These are phyloP conservation scores for Xylariales sp. DNA, from an alignment of 2,329 filamentous ascomycete genomes.

Conservation along the genomic window DNA sequence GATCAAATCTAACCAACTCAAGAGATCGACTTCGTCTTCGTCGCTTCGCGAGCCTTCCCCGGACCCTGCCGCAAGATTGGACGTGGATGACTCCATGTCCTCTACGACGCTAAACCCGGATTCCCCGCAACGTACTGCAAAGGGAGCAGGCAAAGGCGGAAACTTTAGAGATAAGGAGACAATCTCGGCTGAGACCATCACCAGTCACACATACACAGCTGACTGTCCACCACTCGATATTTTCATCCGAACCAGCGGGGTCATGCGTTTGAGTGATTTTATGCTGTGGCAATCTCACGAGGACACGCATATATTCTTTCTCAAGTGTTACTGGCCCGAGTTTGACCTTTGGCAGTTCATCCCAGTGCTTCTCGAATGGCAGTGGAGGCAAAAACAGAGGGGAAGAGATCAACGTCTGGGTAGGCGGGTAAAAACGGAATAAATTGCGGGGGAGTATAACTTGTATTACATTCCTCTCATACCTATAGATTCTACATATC, in stretches of 20 bases:
- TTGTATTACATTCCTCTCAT: too few species aligned
- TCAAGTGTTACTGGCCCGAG: conserved; percentile 91
- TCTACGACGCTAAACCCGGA: conserved; percentile 56
- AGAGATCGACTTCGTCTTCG: conserved; percentile 40
- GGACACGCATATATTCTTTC: conserved; percentile 85
- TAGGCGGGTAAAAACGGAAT: conserved; percentile 24
- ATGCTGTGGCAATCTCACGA: conserved; percentile 99
- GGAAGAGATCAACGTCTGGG: conserved; percentile 44
- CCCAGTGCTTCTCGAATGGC: conserved; percentile 89
- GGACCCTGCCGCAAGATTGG: conserved; percentile 41
- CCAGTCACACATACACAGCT: conserved; percentile 82
- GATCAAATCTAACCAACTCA: conserved; percentile 65
- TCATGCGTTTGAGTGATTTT: conserved; percentile 90
- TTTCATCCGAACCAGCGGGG: conserved; percentile 86
- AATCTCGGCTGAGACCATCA: conserved; percentile 79
- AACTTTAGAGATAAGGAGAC: conserved; percentile 70
- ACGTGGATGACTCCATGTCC: conserved; percentile 51
- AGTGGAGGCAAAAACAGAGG: conserved; percentile 58
- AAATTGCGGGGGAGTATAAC: too few species aligned
- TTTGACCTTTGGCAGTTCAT: conserved; percentile 93
- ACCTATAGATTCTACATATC: too few species aligned
- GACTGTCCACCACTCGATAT: conserved; percentile 84
- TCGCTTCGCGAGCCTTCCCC: conserved; percentile 46
- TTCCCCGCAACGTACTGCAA: conserved; percentile 32
- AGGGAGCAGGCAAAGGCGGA: conserved; percentile 28